These are phyloP conservation scores for Oryza meridionalis DNA, from an alignment of 176 grass and related monocot genomes.

Conservation along the genomic window DNA sequence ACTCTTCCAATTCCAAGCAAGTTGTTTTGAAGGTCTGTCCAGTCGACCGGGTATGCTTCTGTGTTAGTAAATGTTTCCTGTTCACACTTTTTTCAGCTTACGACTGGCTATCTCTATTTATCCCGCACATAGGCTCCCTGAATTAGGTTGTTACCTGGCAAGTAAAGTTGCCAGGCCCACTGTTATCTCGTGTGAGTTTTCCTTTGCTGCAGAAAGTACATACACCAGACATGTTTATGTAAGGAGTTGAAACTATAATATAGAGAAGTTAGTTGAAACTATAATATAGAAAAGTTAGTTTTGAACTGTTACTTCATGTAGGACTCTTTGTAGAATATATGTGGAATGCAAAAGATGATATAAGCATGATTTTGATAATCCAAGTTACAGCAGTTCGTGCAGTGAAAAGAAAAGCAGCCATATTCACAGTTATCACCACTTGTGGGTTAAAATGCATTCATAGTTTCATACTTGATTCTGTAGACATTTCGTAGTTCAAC, in stretches of 20 bases:
- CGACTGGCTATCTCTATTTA: background rate
- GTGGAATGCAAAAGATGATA: background rate
- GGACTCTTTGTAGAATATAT: background rate
- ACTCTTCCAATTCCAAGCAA: conserved; percentile 25
- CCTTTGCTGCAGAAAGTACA: conserved; percentile 38
- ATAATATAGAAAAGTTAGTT: background rate
- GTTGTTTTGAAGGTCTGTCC: conserved; percentile 12
- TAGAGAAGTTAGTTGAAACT: too few relatives aligned
- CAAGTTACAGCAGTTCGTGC: background rate
- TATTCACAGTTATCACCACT: background rate
- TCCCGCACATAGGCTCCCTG: background rate
- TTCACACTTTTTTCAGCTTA: background rate
- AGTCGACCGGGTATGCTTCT: background rate
- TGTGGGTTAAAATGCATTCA: background rate
- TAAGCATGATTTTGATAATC: background rate
- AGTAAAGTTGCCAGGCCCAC: background rate
- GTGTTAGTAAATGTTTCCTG: background rate
- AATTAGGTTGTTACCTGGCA: conserved; percentile 40
- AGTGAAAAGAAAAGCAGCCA: background rate
- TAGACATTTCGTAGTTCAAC: background rate
- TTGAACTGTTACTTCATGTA: background rate
- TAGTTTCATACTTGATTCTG: background rate
- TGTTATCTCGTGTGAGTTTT: conserved; percentile 36
- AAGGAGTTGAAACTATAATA: background rate
- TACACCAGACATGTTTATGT: background rate